Evolutionary conservation across 805 yeast species (phyloP), one percentile per base, ranked within the genome.

Genomic region (Pichia phayaonensis): DNA sequence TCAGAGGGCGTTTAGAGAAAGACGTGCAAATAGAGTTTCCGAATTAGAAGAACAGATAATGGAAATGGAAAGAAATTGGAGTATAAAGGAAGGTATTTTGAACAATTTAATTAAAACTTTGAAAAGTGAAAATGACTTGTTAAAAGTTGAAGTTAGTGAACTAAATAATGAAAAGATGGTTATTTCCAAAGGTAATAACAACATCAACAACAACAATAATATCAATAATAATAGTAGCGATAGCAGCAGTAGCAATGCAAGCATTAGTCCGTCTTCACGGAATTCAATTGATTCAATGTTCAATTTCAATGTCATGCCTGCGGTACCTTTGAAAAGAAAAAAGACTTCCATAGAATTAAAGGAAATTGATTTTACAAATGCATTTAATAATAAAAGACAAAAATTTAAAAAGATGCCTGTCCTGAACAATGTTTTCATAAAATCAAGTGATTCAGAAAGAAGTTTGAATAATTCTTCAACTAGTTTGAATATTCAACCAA

Each of bases 1-100:
- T 22, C 95, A 90, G 71, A 64, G 96, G 51, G 95, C 97, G 2
- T 87, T 88, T 69, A 71, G 97, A 56, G 95, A 89, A 64, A 74
- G 96, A 56, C 72, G 95, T 59, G 95, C 96, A 20, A 85, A 86
- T 31, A 70, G 90, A 47, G 87, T 89, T 8, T 81, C 80, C 52
- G 95, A 86, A 62, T 72, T 90, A 49, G 96, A 88, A 63, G 78
- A 75, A 47, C 81, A 80, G 65, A 73, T 84, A 50, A 70, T 76
- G 62, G 86, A 78, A 59, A 75, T 83, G 47, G 92, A 85, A 66
- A 76, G 78, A 56, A 90, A 80, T 58, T 75, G 77, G 51, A 86
- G 80, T 40, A 70, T 72, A 46, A 77, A 75, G 58, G 88, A 80
- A 59, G 77, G 80, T 63, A 74, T 76, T 2, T 65, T 73, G 53